These are phyloP conservation scores for Colletotrichum orbiculare DNA, from an alignment of 2,329 filamentous ascomycete genomes.

Conservation along the genomic window DNA sequence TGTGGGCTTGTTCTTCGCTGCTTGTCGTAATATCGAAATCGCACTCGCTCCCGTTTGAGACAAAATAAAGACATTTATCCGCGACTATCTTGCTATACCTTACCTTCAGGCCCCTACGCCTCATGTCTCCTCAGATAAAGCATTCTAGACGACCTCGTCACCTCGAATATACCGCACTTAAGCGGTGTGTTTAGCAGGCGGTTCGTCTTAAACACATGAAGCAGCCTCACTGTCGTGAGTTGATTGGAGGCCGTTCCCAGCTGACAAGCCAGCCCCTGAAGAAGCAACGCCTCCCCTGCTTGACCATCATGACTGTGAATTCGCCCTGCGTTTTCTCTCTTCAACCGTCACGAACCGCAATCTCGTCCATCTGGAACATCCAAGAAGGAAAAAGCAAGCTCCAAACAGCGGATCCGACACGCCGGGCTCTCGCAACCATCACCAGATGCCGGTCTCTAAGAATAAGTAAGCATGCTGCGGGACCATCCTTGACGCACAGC, in stretches of 20 bases:
- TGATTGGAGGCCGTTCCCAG: constrained; percentile 18
- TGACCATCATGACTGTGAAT: neutral
- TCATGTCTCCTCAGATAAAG: constrained; percentile 12
- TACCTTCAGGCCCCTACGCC: constrained; percentile 7
- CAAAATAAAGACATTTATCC: neutral
- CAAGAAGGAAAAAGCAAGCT: constrained; percentile 10
- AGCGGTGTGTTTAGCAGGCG: constrained; percentile 22
- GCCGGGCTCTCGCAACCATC: constrained; percentile 9
- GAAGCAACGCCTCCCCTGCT: constrained; percentile 24
- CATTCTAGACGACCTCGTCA: constrained; percentile 1
- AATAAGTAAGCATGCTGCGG: constrained; percentile 6
- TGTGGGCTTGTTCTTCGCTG: too few species aligned
- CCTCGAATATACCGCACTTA: neutral
- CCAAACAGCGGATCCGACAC: neutral
- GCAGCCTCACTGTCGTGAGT: constrained; percentile 9
- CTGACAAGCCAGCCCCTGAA: constrained; percentile 19
- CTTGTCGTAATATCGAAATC: neutral
- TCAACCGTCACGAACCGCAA: constrained; percentile 7
- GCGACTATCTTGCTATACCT: neutral
- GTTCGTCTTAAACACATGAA: neutral
- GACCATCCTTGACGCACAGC: too few species aligned
- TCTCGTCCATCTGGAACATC: constrained; percentile 5
- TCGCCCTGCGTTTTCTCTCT: constrained; percentile 21
- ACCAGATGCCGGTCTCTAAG: constrained; percentile 1
- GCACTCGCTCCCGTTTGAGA: neutral